phyloP scores from a whole-genome alignment of 371 early-diverging fungal species.

The Apophysomyces elegans region DNA sequence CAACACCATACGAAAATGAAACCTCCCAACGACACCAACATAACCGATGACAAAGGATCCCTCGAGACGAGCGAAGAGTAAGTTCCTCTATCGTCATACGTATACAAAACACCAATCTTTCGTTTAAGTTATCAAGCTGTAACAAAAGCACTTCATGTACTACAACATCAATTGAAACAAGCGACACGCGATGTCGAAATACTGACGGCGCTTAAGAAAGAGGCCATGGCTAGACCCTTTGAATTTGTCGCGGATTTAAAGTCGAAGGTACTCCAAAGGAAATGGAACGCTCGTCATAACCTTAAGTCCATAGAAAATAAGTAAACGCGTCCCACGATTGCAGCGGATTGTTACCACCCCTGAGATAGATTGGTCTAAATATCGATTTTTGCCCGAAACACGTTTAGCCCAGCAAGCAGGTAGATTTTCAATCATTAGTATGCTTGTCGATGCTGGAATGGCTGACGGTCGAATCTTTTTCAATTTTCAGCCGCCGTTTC shows the following conservation, averaged over 20 bases:
- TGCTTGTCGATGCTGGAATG: background rate
- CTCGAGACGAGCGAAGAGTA: conserved; percentile 1
- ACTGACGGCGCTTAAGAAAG: conserved; percentile 46
- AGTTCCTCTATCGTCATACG: background rate
- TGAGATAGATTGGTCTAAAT: conserved; percentile 48
- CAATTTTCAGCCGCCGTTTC: conserved; percentile 14
- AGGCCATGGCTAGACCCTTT: conserved; percentile 54
- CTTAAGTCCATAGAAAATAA: conserved; percentile 21
- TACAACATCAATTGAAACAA: conserved; percentile 49
- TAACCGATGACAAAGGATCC: background rate
- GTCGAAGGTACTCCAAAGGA: conserved; percentile 34
- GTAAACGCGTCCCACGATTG: conserved; percentile 35
- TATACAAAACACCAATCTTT: background rate
- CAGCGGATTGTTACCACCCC: conserved; percentile 49
- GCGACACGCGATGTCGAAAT: conserved; percentile 50
- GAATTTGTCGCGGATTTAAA: conserved; percentile 53
- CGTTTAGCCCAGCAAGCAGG: conserved; percentile 40
- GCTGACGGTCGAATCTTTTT: background rate
- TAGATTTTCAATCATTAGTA: conserved; percentile 7
- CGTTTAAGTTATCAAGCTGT: conserved; percentile 39
- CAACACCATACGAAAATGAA: background rate
- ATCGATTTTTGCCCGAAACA: conserved; percentile 44
- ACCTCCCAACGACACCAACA: background rate
- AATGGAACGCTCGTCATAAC: background rate
- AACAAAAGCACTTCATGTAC: conserved; percentile 34